phyloP scores from a whole-genome alignment of 495 filamentous ascomycete genomes.

The Darksidea phi region DNA sequence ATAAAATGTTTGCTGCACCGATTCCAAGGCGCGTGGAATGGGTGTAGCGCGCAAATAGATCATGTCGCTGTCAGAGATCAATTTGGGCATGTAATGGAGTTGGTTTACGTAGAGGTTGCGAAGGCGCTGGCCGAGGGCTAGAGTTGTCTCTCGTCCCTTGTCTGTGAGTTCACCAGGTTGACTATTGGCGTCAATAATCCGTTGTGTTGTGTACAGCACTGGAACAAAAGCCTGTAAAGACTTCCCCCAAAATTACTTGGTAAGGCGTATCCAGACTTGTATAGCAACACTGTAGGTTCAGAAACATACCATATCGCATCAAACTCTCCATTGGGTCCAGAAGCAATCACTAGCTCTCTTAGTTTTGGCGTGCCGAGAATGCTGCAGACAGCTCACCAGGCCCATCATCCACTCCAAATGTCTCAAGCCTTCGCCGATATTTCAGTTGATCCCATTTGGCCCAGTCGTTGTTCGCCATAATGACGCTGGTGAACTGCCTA shows the following conservation, averaged over 20 bases:
- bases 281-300: not conserved
- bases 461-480: slow-evolving; percentile 58
- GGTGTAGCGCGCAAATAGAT: slow-evolving; percentile 86
- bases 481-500: slow-evolving; percentile 66
- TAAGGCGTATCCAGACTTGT: not conserved
- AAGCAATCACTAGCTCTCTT: slow-evolving; percentile 50
- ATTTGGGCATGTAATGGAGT: slow-evolving; percentile 74
- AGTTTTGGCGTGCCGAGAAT: not conserved
- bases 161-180: slow-evolving; percentile 88
- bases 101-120: slow-evolving; percentile 86
- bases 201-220: no score
- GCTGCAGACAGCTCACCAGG: slow-evolving; percentile 45
- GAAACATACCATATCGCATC: slow-evolving; percentile 65
- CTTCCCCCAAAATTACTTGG: no score
- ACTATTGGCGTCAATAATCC: no score
- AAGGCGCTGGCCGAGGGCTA: slow-evolving; percentile 72
- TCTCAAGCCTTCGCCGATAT: slow-evolving; percentile 78
- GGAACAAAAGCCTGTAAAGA: no score
- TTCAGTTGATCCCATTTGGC: slow-evolving; percentile 65
- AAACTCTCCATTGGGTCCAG: slow-evolving; percentile 65
- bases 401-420: slow-evolving; percentile 70
- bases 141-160: slow-evolving; percentile 78
- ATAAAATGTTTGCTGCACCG: slow-evolving; percentile 82
- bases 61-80: slow-evolving; percentile 62
- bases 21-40: slow-evolving; percentile 81